Evolutionary conservation across 129 eudicot species (phyloP).

Genomic region (carrot (Daucus carota)): DH1_v3.0 NC_030388.2:32384001-32384500

Average conservation of each 20-base stretch:
- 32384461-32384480: background rate
- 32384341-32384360: background rate
- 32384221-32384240: constrained; percentile 76
- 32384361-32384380: background rate
- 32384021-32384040: background rate
- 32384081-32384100: background rate
- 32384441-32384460: background rate
- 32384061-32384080: background rate
- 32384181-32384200: constrained; percentile 9
- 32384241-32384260: constrained; percentile 30
- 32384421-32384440: background rate
- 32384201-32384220: constrained; percentile 28
- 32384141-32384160: background rate
- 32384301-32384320: constrained; percentile 42
- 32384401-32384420: too few relatives aligned
- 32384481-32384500: background rate
- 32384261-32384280: constrained; percentile 36
- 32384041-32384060: background rate
- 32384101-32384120: background rate
- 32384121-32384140: constrained; percentile 10
- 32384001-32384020: constrained; percentile 4
- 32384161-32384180: constrained; percentile 25
- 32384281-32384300: constrained; percentile 75
- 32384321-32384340: constrained; percentile 24
- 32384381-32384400: background rate